Percentiles rank a stretch among this genome's conserved stretches.
Evolutionary conservation across 2,329 filamentous ascomycete species (phyloP).

Genomic region (Kalmusia sp.): DNA sequence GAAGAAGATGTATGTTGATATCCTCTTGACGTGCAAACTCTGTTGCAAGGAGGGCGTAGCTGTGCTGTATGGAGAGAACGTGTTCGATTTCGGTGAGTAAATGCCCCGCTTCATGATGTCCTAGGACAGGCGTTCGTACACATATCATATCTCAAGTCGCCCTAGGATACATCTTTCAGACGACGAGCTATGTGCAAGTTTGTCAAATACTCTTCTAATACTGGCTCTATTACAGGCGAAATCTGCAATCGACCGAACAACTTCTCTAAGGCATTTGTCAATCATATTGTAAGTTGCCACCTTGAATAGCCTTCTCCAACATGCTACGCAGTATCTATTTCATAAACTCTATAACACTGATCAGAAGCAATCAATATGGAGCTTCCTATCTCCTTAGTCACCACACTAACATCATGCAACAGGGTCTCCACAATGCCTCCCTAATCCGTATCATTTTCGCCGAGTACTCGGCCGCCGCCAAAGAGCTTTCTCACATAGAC

Average conservation of each 20-base stretch:
- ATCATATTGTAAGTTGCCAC: not conserved
- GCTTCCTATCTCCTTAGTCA: not conserved
- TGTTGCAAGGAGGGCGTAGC: slow-evolving; percentile 11
- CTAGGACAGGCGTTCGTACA: no score
- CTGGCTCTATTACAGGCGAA: not conserved
- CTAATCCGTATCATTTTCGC: slow-evolving; percentile 20
- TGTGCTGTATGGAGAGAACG: slow-evolving; percentile 24
- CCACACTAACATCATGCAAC: not conserved
- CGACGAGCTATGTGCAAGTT: no score
- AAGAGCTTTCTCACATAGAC: slow-evolving; percentile 13
- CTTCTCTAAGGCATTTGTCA: slow-evolving; percentile 7
- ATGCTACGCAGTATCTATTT: no score
- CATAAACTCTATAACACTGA: no score
- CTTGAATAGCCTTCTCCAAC: no score
- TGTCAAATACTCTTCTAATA: not conserved
- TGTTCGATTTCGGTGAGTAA: slow-evolving; percentile 26
- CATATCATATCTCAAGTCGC: no score
- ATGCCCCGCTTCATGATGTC: no score
- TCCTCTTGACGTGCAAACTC: slow-evolving; percentile 15
- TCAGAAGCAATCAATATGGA: no score
- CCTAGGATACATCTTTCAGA: no score
- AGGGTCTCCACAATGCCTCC: slow-evolving; percentile 10
- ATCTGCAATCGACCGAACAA: slow-evolving; percentile 9
- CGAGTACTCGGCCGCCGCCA: slow-evolving; percentile 18
- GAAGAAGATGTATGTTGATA: slow-evolving; percentile 16